Evolutionary conservation across 176 grass and related monocot species (phyloP), one percentile per base, ranked within the genome.

Genomic region (Sorghum bicolor): DNA sequence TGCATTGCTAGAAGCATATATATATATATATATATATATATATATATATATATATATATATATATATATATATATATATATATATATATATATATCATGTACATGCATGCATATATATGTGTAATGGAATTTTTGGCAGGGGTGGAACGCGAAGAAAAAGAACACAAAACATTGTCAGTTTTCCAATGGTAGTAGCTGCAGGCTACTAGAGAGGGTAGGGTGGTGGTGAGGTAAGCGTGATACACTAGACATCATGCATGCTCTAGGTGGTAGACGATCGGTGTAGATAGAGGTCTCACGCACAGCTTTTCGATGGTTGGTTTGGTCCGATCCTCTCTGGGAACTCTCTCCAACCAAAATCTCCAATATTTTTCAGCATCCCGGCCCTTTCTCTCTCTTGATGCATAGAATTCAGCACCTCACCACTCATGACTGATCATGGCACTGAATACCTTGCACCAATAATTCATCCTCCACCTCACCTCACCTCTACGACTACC

Each of bases 361-460:
- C 72, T 72, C 20, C 24, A 67, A 52, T 84, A 89, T 70, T 89
- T 78, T 47, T 37, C 77, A 72, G 75, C 67, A 72, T 17, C 50
- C 28, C 38, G 57, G 57, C 30, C 17, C 17, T 38, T n/a, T 77
- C 30, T 26, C 50, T 17, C 25, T 30, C 69, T 72, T 78, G 79
- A 77, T 86, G 79, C 80, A 87, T 87, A 60, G 84, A 90, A 87
- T 87, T 90, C 88, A 90, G 80, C 88, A 87, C 88, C 84, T 90
- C 84, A 16, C 88, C 84, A 90, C 84, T 85, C 89, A 85, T 87
- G 76, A 92, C 85, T 85, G 87, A 88, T 78, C 78, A 81, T 72
- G 86, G 87, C 92, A 94, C 92, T 89, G 88, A 94, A 87, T 89
- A 82, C 87, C 70, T 92, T 80, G 90, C 92, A 79, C 87, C 80